Evolutionary conservation across 805 yeast genomes (phyloP).

Genomic region (Candida ovalis): DNA sequence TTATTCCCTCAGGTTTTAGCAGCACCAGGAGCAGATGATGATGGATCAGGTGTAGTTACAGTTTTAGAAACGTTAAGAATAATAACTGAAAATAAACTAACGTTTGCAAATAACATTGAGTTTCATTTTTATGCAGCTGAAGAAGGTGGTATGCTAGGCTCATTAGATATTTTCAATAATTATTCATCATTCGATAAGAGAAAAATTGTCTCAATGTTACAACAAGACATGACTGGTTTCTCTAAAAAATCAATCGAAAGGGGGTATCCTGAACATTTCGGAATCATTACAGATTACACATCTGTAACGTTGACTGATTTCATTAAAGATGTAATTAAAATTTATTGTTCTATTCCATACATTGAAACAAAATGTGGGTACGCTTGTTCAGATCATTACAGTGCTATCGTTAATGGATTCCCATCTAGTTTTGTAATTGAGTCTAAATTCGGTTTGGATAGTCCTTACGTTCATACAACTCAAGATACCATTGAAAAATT

Average conservation of each 20-base stretch:
- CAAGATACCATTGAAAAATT: constrained; percentile 80
- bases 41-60: constrained; percentile 84
- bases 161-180: constrained; percentile 66
- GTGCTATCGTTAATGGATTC: constrained; percentile 77
- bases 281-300: constrained; percentile 75
- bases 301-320: constrained; percentile 52
- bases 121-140: constrained; percentile 94
- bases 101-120: constrained; percentile 63
- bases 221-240: constrained; percentile 93
- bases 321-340: constrained; percentile 54
- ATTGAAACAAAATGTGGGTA: constrained; percentile 82
- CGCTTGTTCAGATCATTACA: constrained; percentile 91
- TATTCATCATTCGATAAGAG: constrained; percentile 37
- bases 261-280: constrained; percentile 63
- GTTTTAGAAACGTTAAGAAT: constrained; percentile 59
- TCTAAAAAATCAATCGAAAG: constrained; percentile 46
- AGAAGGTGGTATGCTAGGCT: constrained; percentile 88
- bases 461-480: constrained; percentile 71
- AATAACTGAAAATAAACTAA: constrained; percentile 3
- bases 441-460: constrained; percentile 58
- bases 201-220: constrained; percentile 77
- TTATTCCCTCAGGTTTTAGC: constrained; percentile 64
- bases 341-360: constrained; percentile 65
- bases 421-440: constrained; percentile 85
- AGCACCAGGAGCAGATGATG: constrained; percentile 95